Percentiles rank a stretch among this genome's conserved stretches.
Conservation (phyloP, 208 protist genomes). For the Leishmania braziliensis region DNA sequence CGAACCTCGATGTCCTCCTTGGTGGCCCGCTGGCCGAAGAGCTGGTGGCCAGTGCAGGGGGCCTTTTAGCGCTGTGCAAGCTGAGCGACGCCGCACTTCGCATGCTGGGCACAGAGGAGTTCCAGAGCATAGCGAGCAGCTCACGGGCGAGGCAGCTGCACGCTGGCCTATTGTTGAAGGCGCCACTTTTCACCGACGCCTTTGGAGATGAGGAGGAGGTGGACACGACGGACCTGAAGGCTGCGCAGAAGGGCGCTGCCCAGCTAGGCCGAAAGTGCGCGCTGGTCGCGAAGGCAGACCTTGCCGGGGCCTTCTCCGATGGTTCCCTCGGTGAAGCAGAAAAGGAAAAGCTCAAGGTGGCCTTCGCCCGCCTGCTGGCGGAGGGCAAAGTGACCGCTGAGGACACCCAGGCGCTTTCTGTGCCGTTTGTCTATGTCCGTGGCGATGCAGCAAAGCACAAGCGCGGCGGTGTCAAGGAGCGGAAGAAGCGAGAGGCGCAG, state of each 20-base stretch:
- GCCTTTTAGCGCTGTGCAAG: conserved; percentile 50
- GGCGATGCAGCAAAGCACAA: conserved; percentile 50
- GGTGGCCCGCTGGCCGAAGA: conserved; percentile 45
- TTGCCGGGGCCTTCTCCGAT: conserved; percentile 36
- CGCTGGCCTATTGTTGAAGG: conserved; percentile 53
- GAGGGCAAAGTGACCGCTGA: conserved; percentile 73
- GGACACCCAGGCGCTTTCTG: conserved; percentile 82
- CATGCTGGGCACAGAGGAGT: conserved; percentile 65
- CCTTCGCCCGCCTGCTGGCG: conserved; percentile 47
- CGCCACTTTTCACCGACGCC: conserved; percentile 63
- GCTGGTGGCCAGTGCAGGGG: conserved; percentile 55
- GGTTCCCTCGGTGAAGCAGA: conserved; percentile 54
- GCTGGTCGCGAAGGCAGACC: conserved; percentile 65
- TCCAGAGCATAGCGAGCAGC: conserved; percentile 19
- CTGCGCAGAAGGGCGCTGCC: conserved; percentile 66
- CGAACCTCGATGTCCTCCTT: conserved; percentile 68
- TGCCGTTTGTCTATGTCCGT: conserved; percentile 65
- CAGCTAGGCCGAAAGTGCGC: conserved; percentile 67
- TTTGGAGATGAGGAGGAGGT: conserved; percentile 58
- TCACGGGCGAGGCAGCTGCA: conserved; percentile 50
- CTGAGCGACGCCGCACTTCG: conserved; percentile 70
- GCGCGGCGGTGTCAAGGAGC: conserved; percentile 66
- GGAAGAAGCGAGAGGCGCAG: conserved; percentile 60
- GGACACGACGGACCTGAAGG: conserved; percentile 44
- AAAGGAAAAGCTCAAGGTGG: conserved; percentile 46